Base-by-base conservation (phyloP, 139 green algal species). In the Edaphochlamys debaryana region DNA sequence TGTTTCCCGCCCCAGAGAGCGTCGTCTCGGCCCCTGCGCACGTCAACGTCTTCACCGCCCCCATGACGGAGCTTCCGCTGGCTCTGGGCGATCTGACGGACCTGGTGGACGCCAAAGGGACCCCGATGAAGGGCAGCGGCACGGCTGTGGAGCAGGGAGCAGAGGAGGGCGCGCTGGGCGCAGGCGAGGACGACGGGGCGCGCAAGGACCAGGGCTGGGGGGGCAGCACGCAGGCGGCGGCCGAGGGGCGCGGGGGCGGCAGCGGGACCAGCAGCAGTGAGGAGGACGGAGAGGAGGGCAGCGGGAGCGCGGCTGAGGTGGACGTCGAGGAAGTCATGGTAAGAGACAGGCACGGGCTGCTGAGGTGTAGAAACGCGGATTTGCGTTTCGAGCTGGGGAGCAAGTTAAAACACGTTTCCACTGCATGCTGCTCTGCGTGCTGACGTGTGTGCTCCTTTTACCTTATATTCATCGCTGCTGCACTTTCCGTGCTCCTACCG, bases 61-160 rank as follows among this genome's bases (percentile, higher is more conserved):
- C 92, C 0, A 67, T 95, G 82, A 89, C 93, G 74, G 89, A 86
- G 6, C 74, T 92, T 37, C 87, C 87, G 6, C 23, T 29, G 0
- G 63, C 62, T n/a, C 19, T 94, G 20, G 71, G 84, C 17, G 89
- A 91, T 37, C 71, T 79, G 11, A 84, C 87, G 13, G 82, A 87
- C 9, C 84, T 91, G 4, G 80, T 60, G 11, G 80, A 45, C 13
- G n/a, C n/a, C 67, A 84, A 11, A 84, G 86, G 29, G 85, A 92
- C 4, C 78, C 58, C 13, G 80, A 45, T 15, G 70, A 82, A 17
- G 86, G 87, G 23, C 79, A 52, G 0, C 20, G 64, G 30, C 75
- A 82, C 11, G 66, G 36, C 3, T 67, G 71, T 6, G 60, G 69
- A 36, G 67, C 67, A 0, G 56, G 75, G n/a, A n/a, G n/a, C n/a